These are phyloP conservation scores for Corinectria fuckeliana DNA, from an alignment of 2,329 filamentous ascomycete genomes.

Conservation along the genomic window DNA sequence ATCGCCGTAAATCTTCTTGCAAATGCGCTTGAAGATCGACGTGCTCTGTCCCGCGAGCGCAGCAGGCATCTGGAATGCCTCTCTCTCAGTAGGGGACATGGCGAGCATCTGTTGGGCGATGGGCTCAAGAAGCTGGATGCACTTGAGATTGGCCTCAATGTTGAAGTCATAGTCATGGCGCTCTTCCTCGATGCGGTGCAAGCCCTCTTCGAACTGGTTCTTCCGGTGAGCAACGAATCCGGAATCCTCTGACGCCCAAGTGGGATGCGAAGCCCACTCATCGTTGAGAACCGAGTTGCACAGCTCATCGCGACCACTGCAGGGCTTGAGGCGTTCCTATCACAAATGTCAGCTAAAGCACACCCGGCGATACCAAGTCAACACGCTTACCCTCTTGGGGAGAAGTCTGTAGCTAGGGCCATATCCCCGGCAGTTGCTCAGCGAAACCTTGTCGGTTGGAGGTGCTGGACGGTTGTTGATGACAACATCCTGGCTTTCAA, in stretches of 20 bases:
- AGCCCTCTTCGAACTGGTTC: conserved; percentile 91
- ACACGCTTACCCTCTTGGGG: conserved; percentile 72
- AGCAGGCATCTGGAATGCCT: conserved; percentile 77
- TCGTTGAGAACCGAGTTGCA: conserved; percentile 95
- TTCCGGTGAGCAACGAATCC: conserved; percentile 98
- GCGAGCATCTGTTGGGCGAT: conserved; percentile 89
- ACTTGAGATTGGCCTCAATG: conserved; percentile 93
- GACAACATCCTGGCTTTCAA: conserved; percentile 76
- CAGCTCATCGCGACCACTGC: conserved; percentile 92
- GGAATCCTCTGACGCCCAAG: conserved; percentile 97
- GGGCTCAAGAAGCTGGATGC: conserved; percentile 93
- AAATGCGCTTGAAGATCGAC: conserved; percentile 94
- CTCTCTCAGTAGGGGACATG: conserved; percentile 75
- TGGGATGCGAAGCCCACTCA: conserved; percentile 98
- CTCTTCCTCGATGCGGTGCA: conserved; percentile 97
- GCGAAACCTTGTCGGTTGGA: conserved; percentile 81
- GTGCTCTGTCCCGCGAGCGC: conserved; percentile 92
- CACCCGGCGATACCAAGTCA: background rate
- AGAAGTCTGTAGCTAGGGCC: conserved; percentile 94
- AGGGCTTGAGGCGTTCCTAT: conserved; percentile 84
- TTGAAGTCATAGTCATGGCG: conserved; percentile 99
- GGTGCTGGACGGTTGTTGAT: conserved; percentile 80
- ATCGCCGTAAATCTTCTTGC: conserved; percentile 97
- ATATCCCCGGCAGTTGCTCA: conserved; percentile 94
- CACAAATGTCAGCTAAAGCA: conserved; percentile 21